A percentile compares a stretch with the other conserved stretches of the same genome.
These are phyloP conservation scores for Colletotrichum gloeosporioides DNA, from an alignment of 2,329 filamentous ascomycete genomes.

Conservation along the genomic window DNA sequence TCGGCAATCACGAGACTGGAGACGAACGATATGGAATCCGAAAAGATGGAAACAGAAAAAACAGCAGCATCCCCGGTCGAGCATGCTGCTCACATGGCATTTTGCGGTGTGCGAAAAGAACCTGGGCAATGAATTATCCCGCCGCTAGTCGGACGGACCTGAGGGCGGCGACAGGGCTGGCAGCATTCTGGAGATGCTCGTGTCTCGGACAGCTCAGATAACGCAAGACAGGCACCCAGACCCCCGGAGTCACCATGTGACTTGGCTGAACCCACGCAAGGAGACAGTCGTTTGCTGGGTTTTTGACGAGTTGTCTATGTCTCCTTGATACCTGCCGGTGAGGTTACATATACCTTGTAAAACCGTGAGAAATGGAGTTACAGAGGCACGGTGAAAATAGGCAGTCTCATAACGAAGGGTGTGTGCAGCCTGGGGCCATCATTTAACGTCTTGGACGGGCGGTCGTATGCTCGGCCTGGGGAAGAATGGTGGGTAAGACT, in stretches of 20 bases:
- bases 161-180: neutral
- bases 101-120: neutral
- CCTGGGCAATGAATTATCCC: neutral
- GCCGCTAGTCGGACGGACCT: neutral
- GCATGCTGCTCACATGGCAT: neutral
- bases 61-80: neutral
- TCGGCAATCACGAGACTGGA: neutral
- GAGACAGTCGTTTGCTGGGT: neutral
- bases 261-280: neutral
- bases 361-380: neutral
- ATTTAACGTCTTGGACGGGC: neutral
- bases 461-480: neutral
- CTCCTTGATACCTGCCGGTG: neutral
- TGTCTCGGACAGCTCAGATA: constrained; percentile 15
- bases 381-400: neutral
- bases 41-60: neutral
- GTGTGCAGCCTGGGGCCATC: neutral
- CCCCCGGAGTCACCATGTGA: neutral
- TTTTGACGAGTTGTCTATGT: neutral
- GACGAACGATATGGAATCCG: neutral
- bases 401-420: neutral
- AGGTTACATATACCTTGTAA: neutral
- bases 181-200: neutral
- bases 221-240: constrained; percentile 4
- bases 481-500: neutral